Evolutionary conservation across 2,329 filamentous ascomycete genomes (phyloP).

Genomic region (Aspergillus pseudoviridinutans): DNA sequence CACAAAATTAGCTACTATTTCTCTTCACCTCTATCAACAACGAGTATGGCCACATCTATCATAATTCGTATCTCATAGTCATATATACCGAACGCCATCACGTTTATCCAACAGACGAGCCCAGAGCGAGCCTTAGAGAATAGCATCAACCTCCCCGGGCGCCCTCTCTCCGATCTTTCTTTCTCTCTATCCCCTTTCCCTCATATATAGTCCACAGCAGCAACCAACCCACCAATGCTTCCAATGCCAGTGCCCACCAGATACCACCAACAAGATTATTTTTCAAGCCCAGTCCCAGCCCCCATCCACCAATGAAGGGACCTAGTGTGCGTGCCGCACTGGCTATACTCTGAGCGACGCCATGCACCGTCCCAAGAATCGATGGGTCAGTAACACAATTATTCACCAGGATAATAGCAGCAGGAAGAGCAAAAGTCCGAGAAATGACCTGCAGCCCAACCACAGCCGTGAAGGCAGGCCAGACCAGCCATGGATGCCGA

Average conservation of each 20-base stretch:
- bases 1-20: neutral
- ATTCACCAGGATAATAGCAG: conserved; percentile 57
- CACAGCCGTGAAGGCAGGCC: conserved; percentile 61
- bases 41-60: neutral
- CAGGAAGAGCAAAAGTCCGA: conserved; percentile 64
- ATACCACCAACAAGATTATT: conserved; percentile 53
- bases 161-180: conserved; percentile 14
- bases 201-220: conserved; percentile 61
- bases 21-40: neutral
- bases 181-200: conserved; percentile 58
- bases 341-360: conserved; percentile 54
- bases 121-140: too few species aligned
- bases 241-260: conserved; percentile 55
- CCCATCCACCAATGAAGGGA: conserved; percentile 52
- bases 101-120: neutral
- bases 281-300: conserved; percentile 51
- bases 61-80: neutral
- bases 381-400: conserved; percentile 56
- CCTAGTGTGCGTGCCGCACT: conserved; percentile 54
- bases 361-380: conserved; percentile 57
- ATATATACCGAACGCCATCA: neutral
- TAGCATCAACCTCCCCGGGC: conserved; percentile 12
- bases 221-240: conserved; percentile 55
- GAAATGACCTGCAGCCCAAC: conserved; percentile 67
- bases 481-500: conserved; percentile 51